Base-by-base conservation (phyloP, 2,329 filamentous ascomycete species). In the Claviceps spartinae region DNA sequence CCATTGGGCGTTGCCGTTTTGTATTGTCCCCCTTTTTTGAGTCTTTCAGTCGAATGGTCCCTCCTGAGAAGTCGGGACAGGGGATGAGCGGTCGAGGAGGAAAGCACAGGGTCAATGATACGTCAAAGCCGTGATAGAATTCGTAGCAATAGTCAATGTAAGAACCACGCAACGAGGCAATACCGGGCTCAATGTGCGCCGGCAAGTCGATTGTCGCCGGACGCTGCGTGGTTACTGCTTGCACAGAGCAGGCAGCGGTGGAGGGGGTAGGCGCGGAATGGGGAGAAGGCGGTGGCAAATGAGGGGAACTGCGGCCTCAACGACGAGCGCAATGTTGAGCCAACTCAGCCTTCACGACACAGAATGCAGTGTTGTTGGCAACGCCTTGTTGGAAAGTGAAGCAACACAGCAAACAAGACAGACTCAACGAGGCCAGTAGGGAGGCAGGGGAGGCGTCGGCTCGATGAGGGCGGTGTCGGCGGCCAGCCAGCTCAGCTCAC, bases 161-260 rank as follows among this genome's bases (percentile, higher is more conserved):
- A 36, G 24, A 36, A 24, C 24, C 47, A 52, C 41, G 24, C 51
- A 47, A 41, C 47, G 9, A 50, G 38, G 18, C 43, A 45, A 47
- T 40, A 50, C 43, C 30, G 30, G 52, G 48, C 37, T 50, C 48
- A 20, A 13, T 22, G 43, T 48, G 36, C 38, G 48, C 38, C 48
- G 41, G 41, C 44, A 45, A 26, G 49, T 40, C 34, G 30, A 44
- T 42, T 6, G 48, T 50, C 44, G 38, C 48, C 38, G 44, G 30
- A 43, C 11, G 22, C 41, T 30, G 44, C 38, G 48, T 14, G 20
- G 37, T 44, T 30, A 44, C 48, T 11, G 26, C 48, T 50, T 50
- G 38, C 52, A 50, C 42, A 24, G 26, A 49, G 6, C 48, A 34
- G 24, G 14, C 14, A 18, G 24, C 13, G 26, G 48, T 13, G 13